Evolutionary conservation across 2,329 filamentous ascomycete species (phyloP).

Genomic region (Clonostachys byssicola): DNA sequence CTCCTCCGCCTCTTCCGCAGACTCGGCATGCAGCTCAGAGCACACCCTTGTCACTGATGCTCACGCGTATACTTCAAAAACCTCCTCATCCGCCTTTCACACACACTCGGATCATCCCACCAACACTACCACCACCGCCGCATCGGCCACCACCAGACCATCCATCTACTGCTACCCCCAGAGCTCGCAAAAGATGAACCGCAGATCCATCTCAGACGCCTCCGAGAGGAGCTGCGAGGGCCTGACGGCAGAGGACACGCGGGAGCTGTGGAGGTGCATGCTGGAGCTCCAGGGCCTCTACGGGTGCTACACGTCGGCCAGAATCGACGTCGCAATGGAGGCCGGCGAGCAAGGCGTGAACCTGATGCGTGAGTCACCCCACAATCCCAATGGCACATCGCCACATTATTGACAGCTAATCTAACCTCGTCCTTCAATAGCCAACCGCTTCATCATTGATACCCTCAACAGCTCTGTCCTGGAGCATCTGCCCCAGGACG

Average conservation of each 20-base stretch:
- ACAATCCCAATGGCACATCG: neutral
- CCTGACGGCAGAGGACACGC: conserved; percentile 30
- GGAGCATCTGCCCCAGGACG: conserved; percentile 25
- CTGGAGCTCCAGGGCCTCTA: conserved; percentile 39
- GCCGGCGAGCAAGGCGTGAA: conserved; percentile 28
- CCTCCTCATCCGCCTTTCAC: too few relatives aligned
- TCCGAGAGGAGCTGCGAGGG: conserved; percentile 20
- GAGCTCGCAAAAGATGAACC: neutral
- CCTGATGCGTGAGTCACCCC: conserved; percentile 37
- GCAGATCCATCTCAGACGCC: conserved; percentile 5
- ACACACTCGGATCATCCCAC: too few relatives aligned
- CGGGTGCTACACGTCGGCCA: conserved; percentile 43
- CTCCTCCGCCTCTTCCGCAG: too few relatives aligned
- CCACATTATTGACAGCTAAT: neutral
- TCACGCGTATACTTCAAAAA: too few relatives aligned
- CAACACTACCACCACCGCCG: too few relatives aligned
- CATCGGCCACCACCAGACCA: neutral
- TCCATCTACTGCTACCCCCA: neutral
- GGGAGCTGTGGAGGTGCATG: conserved; percentile 42
- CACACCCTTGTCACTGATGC: too few relatives aligned
- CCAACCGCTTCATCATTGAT: conserved; percentile 33
- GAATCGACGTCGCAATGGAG: conserved; percentile 40
- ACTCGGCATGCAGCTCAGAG: too few relatives aligned
- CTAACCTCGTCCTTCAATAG: conserved; percentile 10
- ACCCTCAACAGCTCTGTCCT: conserved; percentile 30